Evolutionary conservation across 148 eudicot species (phyloP).

Genomic region (Rhododendron mucronatum): DNA sequence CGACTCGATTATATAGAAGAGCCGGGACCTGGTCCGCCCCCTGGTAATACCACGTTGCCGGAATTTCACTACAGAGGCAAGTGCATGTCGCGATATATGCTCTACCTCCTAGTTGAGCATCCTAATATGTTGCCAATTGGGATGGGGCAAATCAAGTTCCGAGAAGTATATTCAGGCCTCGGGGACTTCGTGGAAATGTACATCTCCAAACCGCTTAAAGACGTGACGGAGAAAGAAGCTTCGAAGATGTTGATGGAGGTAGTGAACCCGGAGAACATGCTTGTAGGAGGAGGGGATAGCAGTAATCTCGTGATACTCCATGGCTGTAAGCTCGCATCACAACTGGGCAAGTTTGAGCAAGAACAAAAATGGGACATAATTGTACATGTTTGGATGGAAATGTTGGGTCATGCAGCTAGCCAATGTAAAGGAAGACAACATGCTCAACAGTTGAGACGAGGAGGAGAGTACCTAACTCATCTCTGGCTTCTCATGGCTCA

Average conservation of each 20-base stretch:
- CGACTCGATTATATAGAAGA: constrained; percentile 3
- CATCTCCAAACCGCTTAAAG: background rate
- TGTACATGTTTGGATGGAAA: constrained; percentile 35
- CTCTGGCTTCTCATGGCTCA: constrained; percentile 57
- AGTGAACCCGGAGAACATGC: background rate
- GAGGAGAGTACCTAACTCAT: constrained; percentile 19
- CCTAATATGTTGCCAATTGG: constrained; percentile 47
- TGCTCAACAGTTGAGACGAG: constrained; percentile 35
- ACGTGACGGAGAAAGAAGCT: background rate
- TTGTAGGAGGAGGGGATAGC: constrained; percentile 16
- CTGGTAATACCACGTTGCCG: fast-evolving
- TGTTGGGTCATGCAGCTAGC: constrained; percentile 36
- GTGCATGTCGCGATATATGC: constrained; percentile 2
- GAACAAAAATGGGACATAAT: constrained; percentile 10
- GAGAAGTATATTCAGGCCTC: constrained; percentile 39
- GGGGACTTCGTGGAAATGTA: constrained; percentile 26
- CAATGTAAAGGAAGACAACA: constrained; percentile 39
- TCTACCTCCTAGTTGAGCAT: constrained; percentile 29
- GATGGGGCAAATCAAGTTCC: constrained; percentile 36
- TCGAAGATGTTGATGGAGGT: background rate
- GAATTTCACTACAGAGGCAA: constrained; percentile 11
- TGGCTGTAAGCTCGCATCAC: background rate
- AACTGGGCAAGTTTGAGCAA: background rate
- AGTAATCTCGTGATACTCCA: constrained; percentile 28
- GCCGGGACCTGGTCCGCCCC: background rate